Base-by-base conservation (phyloP, 2,329 filamentous ascomycete species). In the Fusarium marasasianum region DNA sequence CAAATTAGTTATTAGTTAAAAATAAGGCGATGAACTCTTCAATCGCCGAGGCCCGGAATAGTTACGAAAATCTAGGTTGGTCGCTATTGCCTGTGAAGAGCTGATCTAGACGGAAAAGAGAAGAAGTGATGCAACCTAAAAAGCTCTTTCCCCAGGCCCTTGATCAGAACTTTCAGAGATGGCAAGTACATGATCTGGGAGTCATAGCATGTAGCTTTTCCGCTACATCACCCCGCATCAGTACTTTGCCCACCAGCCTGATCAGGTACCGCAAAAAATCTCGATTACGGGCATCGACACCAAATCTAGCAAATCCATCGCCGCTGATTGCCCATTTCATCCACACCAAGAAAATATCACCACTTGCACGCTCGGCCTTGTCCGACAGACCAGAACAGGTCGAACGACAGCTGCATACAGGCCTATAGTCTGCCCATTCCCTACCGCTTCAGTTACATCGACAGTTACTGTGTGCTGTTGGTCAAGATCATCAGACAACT, bases 211-310 rank as follows among this genome's bases (percentile, higher is more conserved):
- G 72, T 75, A 75, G 44, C 55, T 59, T n/a, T 24, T 14, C 18
- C 9, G 35, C 62, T 24, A 40, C 40, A 29, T 29, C 35, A 47
- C 41, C 50, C 71, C 47, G 38, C 59, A 51, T 22, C 31, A 63
- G 55, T 77, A 76, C 56, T 74, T 71, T 43, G 17, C 29, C n/a
- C 62, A 55, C 63, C 68, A 62, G 63, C 73, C 44, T 67, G n/a
- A 55, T 33, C 58, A 75, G 57, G 75, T 77, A 77, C 62, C 61
- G 60, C 54, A 69, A 75, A 78, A 78, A 78, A 77, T 77, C 74
- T 78, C 70, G 66, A 78, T 73, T 71, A 47, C 72, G 71, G 74
- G 66, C 76, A 65, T 76, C 67, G 66, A 66, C 75, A 74, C 72
- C 70, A 75, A 69, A 74, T 76, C 64, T 61, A 73, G 73, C 66